Percentiles rank a stretch among this genome's conserved stretches.
Conservation (phyloP, 2,329 filamentous ascomycete genomes). For the Xylariaceae sp. region DNA sequence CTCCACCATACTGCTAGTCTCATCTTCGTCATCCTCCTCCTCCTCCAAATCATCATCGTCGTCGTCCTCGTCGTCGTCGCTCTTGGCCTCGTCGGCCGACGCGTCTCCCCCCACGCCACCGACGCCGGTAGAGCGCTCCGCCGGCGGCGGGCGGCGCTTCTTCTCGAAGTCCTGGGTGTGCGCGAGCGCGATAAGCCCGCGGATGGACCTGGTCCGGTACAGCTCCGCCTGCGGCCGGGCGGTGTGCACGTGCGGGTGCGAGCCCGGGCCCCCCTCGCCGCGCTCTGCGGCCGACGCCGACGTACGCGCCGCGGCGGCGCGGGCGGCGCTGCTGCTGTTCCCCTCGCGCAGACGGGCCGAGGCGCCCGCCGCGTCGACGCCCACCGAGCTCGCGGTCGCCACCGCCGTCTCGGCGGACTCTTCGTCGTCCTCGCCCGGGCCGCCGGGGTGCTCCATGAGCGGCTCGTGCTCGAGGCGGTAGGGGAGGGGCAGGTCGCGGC, state of each 20-base stretch:
- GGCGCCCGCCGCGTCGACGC: slow-evolving; percentile 10
- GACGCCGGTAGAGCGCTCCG: slow-evolving; percentile 24
- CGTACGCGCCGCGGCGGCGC: slow-evolving; percentile 6
- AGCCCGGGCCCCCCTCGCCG: no score
- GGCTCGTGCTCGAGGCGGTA: slow-evolving; percentile 52
- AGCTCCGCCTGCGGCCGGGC: slow-evolving; percentile 15
- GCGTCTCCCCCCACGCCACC: no score
- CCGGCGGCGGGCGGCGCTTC: slow-evolving; percentile 47
- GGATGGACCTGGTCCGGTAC: slow-evolving; percentile 31
- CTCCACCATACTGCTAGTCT: slow-evolving; percentile 5
- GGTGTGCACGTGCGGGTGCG: slow-evolving; percentile 2
- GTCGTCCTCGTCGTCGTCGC: slow-evolving; percentile 25
- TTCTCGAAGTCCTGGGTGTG: slow-evolving; percentile 92
- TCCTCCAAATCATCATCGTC: slow-evolving; percentile 7
- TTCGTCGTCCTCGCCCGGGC: slow-evolving; percentile 23
- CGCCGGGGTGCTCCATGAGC: slow-evolving; percentile 34
- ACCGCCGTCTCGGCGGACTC: slow-evolving; percentile 1
- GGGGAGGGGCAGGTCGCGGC: slow-evolving; percentile 76
- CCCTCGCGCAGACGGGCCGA: slow-evolving; percentile 11
- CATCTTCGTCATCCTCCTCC: slow-evolving; percentile 25
- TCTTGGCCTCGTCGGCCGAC: slow-evolving; percentile 26
- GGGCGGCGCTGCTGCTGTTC: slow-evolving; percentile 1
- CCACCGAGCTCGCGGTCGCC: slow-evolving; percentile 13
- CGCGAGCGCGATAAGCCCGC: slow-evolving; percentile 68
- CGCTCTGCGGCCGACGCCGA: slow-evolving; percentile 16